Base-by-base conservation (phyloP, 169 alveolate genomes). In the Blepharisma undulans region DNA sequence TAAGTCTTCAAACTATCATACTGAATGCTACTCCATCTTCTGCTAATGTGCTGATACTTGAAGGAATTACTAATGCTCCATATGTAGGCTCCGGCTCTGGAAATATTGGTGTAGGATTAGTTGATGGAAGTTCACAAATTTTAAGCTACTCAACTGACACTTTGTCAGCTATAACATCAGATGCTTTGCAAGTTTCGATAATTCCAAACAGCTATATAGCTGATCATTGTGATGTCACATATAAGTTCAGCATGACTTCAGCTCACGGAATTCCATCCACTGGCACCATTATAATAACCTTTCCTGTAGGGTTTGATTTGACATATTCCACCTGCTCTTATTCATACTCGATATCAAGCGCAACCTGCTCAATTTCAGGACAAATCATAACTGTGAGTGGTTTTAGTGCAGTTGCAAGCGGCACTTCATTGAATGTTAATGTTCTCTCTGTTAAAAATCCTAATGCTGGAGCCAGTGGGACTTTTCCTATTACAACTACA, bases 81-180 rank as follows among this genome's bases (percentile, higher is more conserved):
- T 82, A 36, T 60, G 27, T n/a, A 82, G 77, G 89, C 36, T 21
- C 77, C 10, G 89, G 78, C 1, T 25, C 25, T 61, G 80, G 91
- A 25, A 60, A 48, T 27, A 71, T 72, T 19, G 22, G 71, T 29
- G 3, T 86, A 66, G 61, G 84, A 27, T 48, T 82, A 19, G 36
- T 82, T 48, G 66, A 48, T 48, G 66, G 66, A 18, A 48, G 21
- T 48, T 48, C 66, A 5, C 66, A 32, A 8, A 29, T 32, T 0
- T n/a, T 22, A 79, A 79, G 71, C 76, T 29, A 79, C 10, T 29
- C 66, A 30, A 79, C 72, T 8, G 30, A 29, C 0, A 79, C 14
- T n/a, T 32, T 22, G 61, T 27, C 36, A 30, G 27, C 66, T 79
- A 22, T 32, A 2, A 79, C 61, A n/a, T 22, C 87, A 27, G 87